These are phyloP conservation scores for Malus orientalis DNA, from an alignment of 306 rosid species.

Conservation along the genomic window DNA sequence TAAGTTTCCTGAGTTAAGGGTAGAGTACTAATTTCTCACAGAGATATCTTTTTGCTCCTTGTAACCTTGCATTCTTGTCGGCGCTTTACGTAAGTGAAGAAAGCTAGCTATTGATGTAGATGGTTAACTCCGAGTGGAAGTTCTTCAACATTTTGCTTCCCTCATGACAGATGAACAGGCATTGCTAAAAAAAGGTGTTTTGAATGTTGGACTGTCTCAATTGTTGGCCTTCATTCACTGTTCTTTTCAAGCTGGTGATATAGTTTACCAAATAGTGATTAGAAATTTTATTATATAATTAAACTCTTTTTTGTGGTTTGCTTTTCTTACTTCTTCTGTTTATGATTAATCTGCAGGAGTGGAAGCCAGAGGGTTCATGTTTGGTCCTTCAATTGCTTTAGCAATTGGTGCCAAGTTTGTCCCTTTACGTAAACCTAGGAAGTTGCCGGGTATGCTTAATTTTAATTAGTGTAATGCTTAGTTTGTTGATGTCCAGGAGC, in stretches of 20 bases:
- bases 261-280: neutral
- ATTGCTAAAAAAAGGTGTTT: neutral
- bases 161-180: neutral
- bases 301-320: neutral
- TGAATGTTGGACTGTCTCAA: neutral
- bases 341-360: conserved; percentile 45
- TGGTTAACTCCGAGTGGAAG: neutral
- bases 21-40: neutral
- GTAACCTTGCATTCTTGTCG: neutral
- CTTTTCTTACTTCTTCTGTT: conserved; percentile 13
- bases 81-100: neutral
- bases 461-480: neutral
- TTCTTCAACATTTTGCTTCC: neutral
- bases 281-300: neutral
- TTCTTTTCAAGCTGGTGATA: neutral
- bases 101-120: neutral
- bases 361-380: conserved; percentile 96
- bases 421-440: conserved; percentile 90
- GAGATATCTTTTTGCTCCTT: neutral
- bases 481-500: neutral
- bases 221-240: neutral
- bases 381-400: conserved; percentile 87
- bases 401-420: conserved; percentile 96
- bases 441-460: conserved; percentile 67
- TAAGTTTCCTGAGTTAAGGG: neutral